Evolutionary conservation across 2,329 filamentous ascomycete genomes (phyloP).

Genomic region (Aureobasidium subglaciale): DNA sequence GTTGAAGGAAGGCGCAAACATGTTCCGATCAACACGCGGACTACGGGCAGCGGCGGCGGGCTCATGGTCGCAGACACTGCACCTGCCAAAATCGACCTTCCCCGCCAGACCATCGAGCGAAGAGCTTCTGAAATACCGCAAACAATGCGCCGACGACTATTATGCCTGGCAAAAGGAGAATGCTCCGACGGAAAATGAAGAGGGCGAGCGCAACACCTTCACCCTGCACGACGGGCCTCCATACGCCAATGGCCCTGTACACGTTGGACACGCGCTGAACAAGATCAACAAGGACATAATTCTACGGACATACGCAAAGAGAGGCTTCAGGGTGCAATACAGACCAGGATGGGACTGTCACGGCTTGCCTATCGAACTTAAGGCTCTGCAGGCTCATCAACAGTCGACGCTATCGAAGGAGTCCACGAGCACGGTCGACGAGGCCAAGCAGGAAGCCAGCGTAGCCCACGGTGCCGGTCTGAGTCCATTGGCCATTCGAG

Average conservation of each 20-base stretch:
- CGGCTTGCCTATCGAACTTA: slow-evolving; percentile 92
- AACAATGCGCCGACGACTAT: slow-evolving; percentile 75
- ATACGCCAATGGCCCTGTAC: slow-evolving; percentile 87
- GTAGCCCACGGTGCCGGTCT: slow-evolving; percentile 28
- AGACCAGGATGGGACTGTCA: slow-evolving; percentile 97
- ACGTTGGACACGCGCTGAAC: slow-evolving; percentile 91
- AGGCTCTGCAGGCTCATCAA: slow-evolving; percentile 62
- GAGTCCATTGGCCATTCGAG: slow-evolving; percentile 51
- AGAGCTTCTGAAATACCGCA: slow-evolving; percentile 54
- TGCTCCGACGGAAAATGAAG: slow-evolving; percentile 33
- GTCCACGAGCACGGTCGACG: slow-evolving; percentile 30
- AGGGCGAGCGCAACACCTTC: slow-evolving; percentile 52
- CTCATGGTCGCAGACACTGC: slow-evolving; percentile 39
- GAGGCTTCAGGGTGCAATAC: slow-evolving; percentile 71
- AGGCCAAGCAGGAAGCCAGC: slow-evolving; percentile 24
- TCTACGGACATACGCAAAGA: slow-evolving; percentile 69
- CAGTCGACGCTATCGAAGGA: slow-evolving; percentile 25
- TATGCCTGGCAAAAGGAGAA: slow-evolving; percentile 73
- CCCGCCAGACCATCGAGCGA: slow-evolving; percentile 37
- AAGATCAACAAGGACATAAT: slow-evolving; percentile 97
- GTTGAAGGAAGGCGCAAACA: neutral
- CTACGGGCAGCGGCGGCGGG: slow-evolving; percentile 14
- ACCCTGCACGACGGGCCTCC: slow-evolving; percentile 91
- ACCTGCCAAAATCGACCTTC: slow-evolving; percentile 43
- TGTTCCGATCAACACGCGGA: slow-evolving; percentile 13